Conservation (phyloP, 2,329 filamentous ascomycete species). For the Beauveria sp. region DNA sequence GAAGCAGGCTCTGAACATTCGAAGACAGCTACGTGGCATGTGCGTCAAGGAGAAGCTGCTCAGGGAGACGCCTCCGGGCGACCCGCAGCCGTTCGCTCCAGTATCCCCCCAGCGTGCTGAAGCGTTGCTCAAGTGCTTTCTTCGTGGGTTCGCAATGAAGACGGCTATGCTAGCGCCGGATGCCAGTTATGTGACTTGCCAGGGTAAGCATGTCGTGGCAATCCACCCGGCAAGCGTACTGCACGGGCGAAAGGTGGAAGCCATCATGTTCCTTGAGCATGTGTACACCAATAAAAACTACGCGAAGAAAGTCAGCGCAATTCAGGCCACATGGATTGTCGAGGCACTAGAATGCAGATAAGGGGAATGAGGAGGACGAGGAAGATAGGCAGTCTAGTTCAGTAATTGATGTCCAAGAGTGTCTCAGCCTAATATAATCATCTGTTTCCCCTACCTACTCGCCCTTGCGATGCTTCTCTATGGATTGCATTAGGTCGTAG, state of each 20-base stretch:
- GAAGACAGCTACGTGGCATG: conserved; percentile 51
- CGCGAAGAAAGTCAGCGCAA: conserved; percentile 56
- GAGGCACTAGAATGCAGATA: conserved; percentile 34
- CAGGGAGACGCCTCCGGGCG: conserved; percentile 34
- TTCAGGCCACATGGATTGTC: conserved; percentile 52
- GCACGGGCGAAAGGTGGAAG: conserved; percentile 55
- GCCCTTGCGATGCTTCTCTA: conserved; percentile 36
- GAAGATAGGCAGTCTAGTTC: neutral
- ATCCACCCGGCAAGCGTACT: conserved; percentile 57
- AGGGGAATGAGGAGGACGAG: conserved; percentile 13
- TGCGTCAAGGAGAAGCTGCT: conserved; percentile 46
- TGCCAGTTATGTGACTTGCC: conserved; percentile 50
- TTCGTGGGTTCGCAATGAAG: conserved; percentile 52
- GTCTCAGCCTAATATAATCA: neutral
- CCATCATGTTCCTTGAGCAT: conserved; percentile 62
- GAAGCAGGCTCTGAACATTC: conserved; percentile 54
- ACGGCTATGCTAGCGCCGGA: conserved; percentile 55
- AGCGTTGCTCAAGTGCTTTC: conserved; percentile 50
- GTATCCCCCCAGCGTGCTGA: conserved; percentile 46
- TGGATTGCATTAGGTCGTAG: conserved; percentile 88
- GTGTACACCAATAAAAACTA: conserved; percentile 61
- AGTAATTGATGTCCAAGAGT: neutral
- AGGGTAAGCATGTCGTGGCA: conserved; percentile 52
- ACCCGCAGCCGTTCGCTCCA: conserved; percentile 50
- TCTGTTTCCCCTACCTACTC: conserved; percentile 17